These are phyloP conservation scores for Galerina marginata DNA, from an alignment of 768 basidiomycete genomes.

Conservation along the genomic window DNA sequence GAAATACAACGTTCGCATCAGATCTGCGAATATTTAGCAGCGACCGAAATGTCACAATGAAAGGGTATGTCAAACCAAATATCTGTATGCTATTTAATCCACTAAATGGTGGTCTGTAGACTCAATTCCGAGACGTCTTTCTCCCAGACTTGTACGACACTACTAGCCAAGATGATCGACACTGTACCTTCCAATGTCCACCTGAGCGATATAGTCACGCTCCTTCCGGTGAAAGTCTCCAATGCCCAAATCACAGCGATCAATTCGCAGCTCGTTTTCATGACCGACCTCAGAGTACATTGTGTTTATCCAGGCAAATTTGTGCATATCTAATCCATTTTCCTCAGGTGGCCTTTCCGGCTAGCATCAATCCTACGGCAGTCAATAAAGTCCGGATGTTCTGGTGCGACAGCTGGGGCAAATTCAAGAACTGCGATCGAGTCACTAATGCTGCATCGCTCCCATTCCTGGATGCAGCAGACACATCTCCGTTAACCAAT, in stretches of 20 bases:
- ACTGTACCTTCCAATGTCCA: constrained; percentile 44
- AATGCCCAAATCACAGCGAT: constrained; percentile 32
- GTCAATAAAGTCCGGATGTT: too few species aligned
- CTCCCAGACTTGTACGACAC: constrained; percentile 32
- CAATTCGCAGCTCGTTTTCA: constrained; percentile 29
- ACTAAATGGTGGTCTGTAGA: neutral
- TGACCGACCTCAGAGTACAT: constrained; percentile 4
- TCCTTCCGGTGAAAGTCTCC: constrained; percentile 39
- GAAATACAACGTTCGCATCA: constrained; percentile 40
- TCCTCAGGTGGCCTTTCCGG: too few species aligned
- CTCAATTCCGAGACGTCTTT: constrained; percentile 29
- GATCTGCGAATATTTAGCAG: constrained; percentile 43
- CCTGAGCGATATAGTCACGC: constrained; percentile 39
- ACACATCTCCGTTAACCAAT: neutral
- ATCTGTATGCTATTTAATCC: neutral
- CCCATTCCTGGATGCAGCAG: constrained; percentile 5
- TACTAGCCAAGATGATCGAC: constrained; percentile 47
- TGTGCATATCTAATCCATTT: too few species aligned
- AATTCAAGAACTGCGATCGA: too few species aligned
- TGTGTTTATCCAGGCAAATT: neutral
- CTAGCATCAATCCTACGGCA: too few species aligned
- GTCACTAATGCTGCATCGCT: neutral
- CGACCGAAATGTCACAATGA: constrained; percentile 47
- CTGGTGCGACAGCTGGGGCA: too few species aligned
- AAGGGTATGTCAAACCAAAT: constrained; percentile 26